Conservation (phyloP, 2,329 filamentous ascomycete species). For the Ophiostoma quercus region DNA sequence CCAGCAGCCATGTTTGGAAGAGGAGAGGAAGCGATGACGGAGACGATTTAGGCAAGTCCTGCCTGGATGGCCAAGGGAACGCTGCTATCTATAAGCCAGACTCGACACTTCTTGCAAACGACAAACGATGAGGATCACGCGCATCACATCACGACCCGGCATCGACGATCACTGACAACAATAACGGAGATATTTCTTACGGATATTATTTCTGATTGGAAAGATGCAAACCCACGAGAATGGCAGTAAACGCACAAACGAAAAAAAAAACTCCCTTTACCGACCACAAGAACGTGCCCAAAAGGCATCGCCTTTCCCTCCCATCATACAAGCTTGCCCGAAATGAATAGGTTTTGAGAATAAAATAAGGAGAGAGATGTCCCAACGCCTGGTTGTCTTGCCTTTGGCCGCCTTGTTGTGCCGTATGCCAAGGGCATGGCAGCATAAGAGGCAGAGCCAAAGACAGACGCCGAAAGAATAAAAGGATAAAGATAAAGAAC, state of each 20-base stretch:
- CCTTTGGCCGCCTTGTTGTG: not conserved
- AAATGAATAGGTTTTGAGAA: not conserved
- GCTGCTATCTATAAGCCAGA: not conserved
- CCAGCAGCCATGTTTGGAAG: not conserved
- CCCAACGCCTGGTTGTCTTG: conserved; percentile 7
- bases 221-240: not conserved
- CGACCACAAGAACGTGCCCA: not conserved
- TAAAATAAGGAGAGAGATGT: not conserved
- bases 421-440: not conserved
- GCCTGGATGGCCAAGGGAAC: not conserved
- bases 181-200: not conserved
- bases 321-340: conserved; percentile 13
- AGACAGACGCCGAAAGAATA: not conserved
- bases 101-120: not conserved
- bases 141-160: not conserved
- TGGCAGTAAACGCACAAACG: not conserved
- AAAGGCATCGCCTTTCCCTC: not conserved
- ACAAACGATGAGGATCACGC: not conserved
- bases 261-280: not conserved
- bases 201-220: not conserved
- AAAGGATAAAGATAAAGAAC: conserved; percentile 9
- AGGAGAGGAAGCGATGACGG: not conserved
- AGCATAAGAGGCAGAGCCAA: not conserved
- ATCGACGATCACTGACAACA: not conserved
- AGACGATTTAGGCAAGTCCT: not conserved